Evolutionary conservation across 306 rosid genomes (phyloP).

Genomic region (Cicer judaicum): DNA sequence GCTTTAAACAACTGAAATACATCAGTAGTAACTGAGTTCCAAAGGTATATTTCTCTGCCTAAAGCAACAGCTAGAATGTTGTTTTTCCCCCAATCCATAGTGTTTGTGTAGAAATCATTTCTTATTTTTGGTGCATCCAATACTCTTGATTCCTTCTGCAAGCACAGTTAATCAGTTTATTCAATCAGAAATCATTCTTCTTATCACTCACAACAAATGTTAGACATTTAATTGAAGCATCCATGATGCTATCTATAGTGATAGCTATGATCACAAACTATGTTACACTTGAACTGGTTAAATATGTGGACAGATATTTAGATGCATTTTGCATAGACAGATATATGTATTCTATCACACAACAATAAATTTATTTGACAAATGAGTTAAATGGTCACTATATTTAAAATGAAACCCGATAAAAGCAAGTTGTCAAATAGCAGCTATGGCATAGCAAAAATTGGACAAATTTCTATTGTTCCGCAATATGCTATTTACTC

Average conservation of each 20-base stretch:
- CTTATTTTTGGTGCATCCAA: slow-evolving; percentile 74
- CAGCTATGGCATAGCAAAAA: no score
- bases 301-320: no score
- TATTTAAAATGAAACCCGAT: not conserved
- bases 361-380: not conserved
- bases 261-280: no score
- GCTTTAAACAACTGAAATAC: slow-evolving; percentile 55
- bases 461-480: no score
- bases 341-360: not conserved
- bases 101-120: slow-evolving; percentile 71
- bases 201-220: no score
- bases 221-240: no score
- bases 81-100: slow-evolving; percentile 81
- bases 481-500: no score
- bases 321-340: not conserved
- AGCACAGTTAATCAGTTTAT: slow-evolving; percentile 13
- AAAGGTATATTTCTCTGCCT: slow-evolving; percentile 66
- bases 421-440: no score
- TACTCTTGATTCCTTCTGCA: slow-evolving; percentile 65
- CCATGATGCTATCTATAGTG: no score
- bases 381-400: not conserved
- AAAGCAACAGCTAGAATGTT: slow-evolving; percentile 68
- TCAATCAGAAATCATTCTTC: not conserved
- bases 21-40: slow-evolving; percentile 58
- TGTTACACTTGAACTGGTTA: no score